Conservation (phyloP, 805 yeast genomes). For the Saturnispora galanensis region DNA sequence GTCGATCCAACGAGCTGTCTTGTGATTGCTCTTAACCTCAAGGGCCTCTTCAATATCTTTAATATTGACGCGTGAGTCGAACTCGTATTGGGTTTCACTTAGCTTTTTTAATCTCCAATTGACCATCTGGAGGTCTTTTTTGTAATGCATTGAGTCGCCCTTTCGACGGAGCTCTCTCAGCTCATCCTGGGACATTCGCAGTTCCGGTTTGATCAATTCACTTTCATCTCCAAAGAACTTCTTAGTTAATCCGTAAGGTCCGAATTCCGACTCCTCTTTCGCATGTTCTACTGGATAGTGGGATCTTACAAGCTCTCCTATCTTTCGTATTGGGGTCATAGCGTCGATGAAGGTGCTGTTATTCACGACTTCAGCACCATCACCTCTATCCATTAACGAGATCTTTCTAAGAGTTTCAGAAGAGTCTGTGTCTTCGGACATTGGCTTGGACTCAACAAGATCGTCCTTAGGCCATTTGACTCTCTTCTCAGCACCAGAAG, state of each 20-base stretch:
- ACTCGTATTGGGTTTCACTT: not conserved
- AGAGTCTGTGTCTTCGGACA: not conserved
- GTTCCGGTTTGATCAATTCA: conserved; percentile 2
- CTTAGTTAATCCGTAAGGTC: not conserved
- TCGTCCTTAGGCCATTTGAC: too few relatives aligned
- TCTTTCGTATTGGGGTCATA: not conserved
- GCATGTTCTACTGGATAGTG: not conserved
- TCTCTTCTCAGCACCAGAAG: too few relatives aligned
- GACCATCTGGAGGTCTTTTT: not conserved
- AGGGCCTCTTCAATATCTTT: conserved; percentile 5
- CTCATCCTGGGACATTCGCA: not conserved
- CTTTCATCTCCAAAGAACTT: conserved; percentile 4
- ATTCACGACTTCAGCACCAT: not conserved
- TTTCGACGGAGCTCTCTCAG: not conserved
- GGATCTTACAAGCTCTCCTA: not conserved
- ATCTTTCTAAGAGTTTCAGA: not conserved
- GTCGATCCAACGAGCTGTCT: conserved; percentile 12
- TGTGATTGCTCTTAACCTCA: conserved; percentile 18
- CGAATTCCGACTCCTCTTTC: not conserved
- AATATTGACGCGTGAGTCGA: not conserved
- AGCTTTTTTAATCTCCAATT: conserved; percentile 4
- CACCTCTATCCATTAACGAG: not conserved
- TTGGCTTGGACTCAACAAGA: not conserved
- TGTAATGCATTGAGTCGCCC: not conserved
- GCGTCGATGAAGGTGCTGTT: not conserved